phyloP scores from a whole-genome alignment of 2,329 filamentous ascomycete species.

The Alternaria arbusti region DNA sequence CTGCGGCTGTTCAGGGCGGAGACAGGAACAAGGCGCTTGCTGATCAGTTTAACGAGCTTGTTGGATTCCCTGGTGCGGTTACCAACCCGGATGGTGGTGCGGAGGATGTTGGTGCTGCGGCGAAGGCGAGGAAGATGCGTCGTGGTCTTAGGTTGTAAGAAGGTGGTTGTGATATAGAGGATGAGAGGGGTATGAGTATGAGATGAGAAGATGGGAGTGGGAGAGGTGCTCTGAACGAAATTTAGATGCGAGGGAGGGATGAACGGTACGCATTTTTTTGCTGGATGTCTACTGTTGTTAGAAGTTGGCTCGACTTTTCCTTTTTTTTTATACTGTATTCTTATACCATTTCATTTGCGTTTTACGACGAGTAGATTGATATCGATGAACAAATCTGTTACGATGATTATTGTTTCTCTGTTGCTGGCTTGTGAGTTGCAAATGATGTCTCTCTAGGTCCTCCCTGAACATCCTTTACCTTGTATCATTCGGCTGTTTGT shows the following conservation, averaged over 20 bases:
- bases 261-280: neutral
- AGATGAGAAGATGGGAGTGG: neutral
- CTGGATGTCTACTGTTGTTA: neutral
- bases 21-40: constrained; percentile 50
- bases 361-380: neutral
- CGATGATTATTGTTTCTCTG: neutral
- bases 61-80: constrained; percentile 48
- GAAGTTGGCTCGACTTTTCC: neutral
- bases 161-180: neutral
- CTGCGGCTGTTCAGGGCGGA: constrained; percentile 59
- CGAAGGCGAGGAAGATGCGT: constrained; percentile 27
- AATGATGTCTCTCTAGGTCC: neutral
- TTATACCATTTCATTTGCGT: neutral
- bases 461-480: too few relatives aligned
- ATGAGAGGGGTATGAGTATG: neutral
- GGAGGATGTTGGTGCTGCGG: constrained; percentile 27
- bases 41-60: constrained; percentile 49
- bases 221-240: neutral
- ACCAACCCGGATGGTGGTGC: constrained; percentile 42
- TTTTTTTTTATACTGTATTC: neutral
- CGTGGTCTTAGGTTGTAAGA: constrained; percentile 24
- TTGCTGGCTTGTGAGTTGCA: neutral
- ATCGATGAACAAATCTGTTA: neutral
- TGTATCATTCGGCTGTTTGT: neutral
- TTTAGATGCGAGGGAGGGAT: neutral